phyloP scores from a whole-genome alignment of 495 filamentous ascomycete species.

The Poronia punctata region DNA sequence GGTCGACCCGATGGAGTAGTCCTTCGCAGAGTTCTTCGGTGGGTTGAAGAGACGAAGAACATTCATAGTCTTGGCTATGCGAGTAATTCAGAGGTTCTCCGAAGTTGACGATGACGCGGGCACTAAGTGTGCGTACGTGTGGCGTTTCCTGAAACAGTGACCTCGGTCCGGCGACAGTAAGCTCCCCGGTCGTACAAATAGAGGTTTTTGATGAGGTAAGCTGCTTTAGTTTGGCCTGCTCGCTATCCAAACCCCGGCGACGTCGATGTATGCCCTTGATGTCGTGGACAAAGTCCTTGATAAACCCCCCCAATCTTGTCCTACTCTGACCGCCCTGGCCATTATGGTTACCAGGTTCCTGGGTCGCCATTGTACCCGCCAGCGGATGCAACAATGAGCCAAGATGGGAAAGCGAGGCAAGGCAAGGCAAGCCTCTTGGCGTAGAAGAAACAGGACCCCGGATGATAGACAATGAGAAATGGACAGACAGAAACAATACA shows the following conservation, averaged over 20 bases:
- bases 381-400: background rate
- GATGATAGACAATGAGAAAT: too few relatives aligned
- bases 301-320: too few relatives aligned
- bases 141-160: constrained; percentile 12
- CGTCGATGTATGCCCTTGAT: constrained; percentile 22
- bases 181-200: constrained; percentile 1
- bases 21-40: constrained; percentile 34
- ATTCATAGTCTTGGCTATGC: constrained; percentile 35
- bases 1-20: constrained; percentile 39
- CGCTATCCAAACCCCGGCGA: constrained; percentile 11
- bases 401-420: too few relatives aligned
- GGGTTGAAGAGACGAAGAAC: constrained; percentile 32
- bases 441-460: too few relatives aligned
- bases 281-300: constrained; percentile 22
- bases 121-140: constrained; percentile 19
- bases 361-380: constrained; percentile 1
- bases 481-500: too few relatives aligned
- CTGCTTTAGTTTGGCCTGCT: constrained; percentile 8
- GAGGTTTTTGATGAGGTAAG: background rate
- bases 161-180: constrained; percentile 7
- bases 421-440: too few relatives aligned
- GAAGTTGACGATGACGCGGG: constrained; percentile 40
- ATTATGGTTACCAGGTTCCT: background rate
- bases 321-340: constrained; percentile 1
- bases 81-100: constrained; percentile 35